Percentiles rank a stretch among this genome's conserved stretches.
Evolutionary conservation across 306 rosid species (phyloP).

Genomic region (Prinsepia uniflora): DNA sequence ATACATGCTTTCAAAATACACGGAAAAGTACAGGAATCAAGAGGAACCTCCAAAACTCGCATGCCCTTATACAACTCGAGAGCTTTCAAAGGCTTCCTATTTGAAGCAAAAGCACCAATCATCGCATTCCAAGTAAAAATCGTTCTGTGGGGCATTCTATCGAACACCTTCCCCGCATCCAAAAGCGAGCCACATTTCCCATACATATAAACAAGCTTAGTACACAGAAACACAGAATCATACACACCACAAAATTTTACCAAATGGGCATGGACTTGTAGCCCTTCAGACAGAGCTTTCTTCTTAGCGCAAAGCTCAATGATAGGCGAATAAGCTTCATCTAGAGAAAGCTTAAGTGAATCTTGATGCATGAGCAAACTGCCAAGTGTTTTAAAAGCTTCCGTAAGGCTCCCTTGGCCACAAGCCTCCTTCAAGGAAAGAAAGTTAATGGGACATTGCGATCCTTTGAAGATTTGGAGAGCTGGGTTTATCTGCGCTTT

Average conservation of each 20-base stretch:
- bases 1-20: slow-evolving; percentile 55
- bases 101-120: slow-evolving; percentile 59
- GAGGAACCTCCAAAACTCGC: slow-evolving; percentile 38
- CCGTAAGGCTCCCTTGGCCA: slow-evolving; percentile 31
- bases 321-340: slow-evolving; percentile 46
- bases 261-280: slow-evolving; percentile 62
- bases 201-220: slow-evolving; percentile 59
- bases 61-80: slow-evolving; percentile 49
- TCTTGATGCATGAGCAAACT: slow-evolving; percentile 15
- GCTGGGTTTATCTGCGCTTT: slow-evolving; percentile 5
- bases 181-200: slow-evolving; percentile 49
- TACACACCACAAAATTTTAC: slow-evolving; percentile 29
- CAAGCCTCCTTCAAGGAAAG: slow-evolving; percentile 26
- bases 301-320: slow-evolving; percentile 52
- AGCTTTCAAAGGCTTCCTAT: slow-evolving; percentile 42
- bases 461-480: not conserved
- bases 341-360: slow-evolving; percentile 22
- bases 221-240: slow-evolving; percentile 43
- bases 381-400: slow-evolving; percentile 38
- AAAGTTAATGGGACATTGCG: slow-evolving; percentile 25
- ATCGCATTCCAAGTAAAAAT: slow-evolving; percentile 75
- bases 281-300: slow-evolving; percentile 48
- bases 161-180: slow-evolving; percentile 54
- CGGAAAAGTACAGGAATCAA: slow-evolving; percentile 60
- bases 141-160: slow-evolving; percentile 45